Base-by-base conservation (phyloP, 2,329 filamentous ascomycete species). In the Diaporthe helianthi region DNA sequence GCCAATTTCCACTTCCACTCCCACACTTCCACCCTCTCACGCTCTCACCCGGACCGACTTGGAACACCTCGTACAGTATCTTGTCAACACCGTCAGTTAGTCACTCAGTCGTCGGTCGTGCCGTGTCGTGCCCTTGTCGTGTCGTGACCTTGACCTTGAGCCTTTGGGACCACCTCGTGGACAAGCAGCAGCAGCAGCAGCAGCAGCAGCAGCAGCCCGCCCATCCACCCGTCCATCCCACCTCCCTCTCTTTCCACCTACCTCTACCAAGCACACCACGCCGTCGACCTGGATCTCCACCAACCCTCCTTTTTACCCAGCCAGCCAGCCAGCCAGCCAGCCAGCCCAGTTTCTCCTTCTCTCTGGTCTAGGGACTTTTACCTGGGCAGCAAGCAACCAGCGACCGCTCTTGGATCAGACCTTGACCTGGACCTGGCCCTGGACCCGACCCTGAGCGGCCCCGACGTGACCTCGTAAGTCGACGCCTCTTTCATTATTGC, bases 1-100 rank as follows among this genome's bases (percentile, higher is more conserved):
- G 67, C 70, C 70, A 69, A 67, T 71, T 69, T 67, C 61, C 53
- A 69, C 41, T 67, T 63, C 24, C 54, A 55, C 44, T 54, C 41
- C 63, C 41, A 15, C 24, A 41, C 47, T 49, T 49, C 67, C 41
- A 54, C 46, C 65, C 52, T 67, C 49, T 67, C 33, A 55, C 65
- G 58, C 58, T 63, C 44, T 63, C 58, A 49, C 58, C 58, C 41
- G 58, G 58, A 49, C 58, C 41, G 58, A 63, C 58, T 44, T 63
- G 44, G 36, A 38, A 24, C 33, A 49, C 41, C 58, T 63, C 58
- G 58, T 63, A 13, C 58, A 49, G 13, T 63, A 63, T 63, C 58
- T 63, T 29, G 58, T 49, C 58, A 49, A 67, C 65, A 51, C 65
- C 54, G 65, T 58, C 53, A 54, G 44, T 54, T 29, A 44, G 41